Evolutionary conservation across 805 yeast species (phyloP).

Genomic region (Ogataea chonburiensis): DNA sequence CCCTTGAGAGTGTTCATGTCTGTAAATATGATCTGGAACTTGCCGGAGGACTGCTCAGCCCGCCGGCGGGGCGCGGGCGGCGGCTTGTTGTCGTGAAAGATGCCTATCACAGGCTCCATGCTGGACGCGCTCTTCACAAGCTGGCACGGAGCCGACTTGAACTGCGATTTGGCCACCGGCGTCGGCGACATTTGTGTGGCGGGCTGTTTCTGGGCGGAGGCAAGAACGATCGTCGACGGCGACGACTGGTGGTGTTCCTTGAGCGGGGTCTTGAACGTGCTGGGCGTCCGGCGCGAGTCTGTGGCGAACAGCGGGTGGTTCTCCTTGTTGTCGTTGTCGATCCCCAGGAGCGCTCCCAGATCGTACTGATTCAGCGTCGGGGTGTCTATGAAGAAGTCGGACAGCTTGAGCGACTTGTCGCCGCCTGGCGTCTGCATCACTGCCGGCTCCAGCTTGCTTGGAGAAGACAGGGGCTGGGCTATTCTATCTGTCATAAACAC

Average conservation of each 20-base stretch:
- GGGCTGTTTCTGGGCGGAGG: slow-evolving; percentile 25
- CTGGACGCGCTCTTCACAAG: slow-evolving; percentile 28
- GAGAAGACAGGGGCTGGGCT: slow-evolving; percentile 16
- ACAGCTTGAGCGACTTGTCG: slow-evolving; percentile 22
- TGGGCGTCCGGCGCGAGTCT: slow-evolving; percentile 2
- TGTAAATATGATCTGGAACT: slow-evolving; percentile 46
- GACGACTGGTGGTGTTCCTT: slow-evolving; percentile 30
- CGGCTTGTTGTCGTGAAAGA: slow-evolving; percentile 27
- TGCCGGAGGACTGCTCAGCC: slow-evolving; percentile 33
- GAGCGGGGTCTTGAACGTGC: slow-evolving; percentile 24
- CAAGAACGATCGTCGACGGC: slow-evolving; percentile 35
- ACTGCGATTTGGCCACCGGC: slow-evolving; percentile 31
- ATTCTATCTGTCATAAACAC: slow-evolving; percentile 17
- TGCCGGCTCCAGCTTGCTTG: slow-evolving; percentile 15
- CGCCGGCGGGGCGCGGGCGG: slow-evolving; percentile 11
- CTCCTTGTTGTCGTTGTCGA: slow-evolving; percentile 25
- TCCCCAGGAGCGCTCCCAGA: slow-evolving; percentile 15
- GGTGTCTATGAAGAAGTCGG: slow-evolving; percentile 26
- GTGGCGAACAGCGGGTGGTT: slow-evolving; percentile 23
- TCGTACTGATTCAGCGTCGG: slow-evolving; percentile 25
- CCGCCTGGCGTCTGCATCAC: slow-evolving; percentile 22
- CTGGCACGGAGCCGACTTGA: slow-evolving; percentile 28
- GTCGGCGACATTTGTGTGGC: slow-evolving; percentile 32
- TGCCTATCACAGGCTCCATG: slow-evolving; percentile 35
- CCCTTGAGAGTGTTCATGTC: slow-evolving; percentile 36